Evolutionary conservation across 2,329 filamentous ascomycete genomes (phyloP), one percentile per base, ranked within the genome.

Genomic region (Xylaria sp.): DNA sequence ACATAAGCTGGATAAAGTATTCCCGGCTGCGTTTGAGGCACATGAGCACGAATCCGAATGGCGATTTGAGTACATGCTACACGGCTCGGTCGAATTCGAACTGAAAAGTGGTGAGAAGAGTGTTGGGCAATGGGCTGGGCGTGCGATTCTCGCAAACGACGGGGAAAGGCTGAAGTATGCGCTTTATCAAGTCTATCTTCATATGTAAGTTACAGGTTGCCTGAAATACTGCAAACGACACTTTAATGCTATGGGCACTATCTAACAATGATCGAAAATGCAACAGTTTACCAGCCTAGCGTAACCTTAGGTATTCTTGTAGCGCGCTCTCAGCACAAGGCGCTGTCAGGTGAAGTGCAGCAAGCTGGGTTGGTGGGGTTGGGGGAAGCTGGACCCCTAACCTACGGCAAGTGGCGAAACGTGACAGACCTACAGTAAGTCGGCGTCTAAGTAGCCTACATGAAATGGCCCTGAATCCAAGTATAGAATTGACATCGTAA

Each of bases 1-100:
- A 60, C 81, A 83, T 69, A 75, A 67, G 2, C 73, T 80, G 25
- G 67, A 67, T 29, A 79, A 79, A 67, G 77, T 80, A 7, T 82
- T 81, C 58, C 77, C 78, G 17, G 79, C 71, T 0, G 62, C 62
- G 3, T 80, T 80, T 57, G 65, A 41, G 6, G 17, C 5, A 17
- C 35, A 21, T 31, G 41, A 21, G 17, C 21, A 53, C 19, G 40
- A 54, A 8, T 54, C 58, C 54, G 40, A 54, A 38, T 6, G 55
- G 46, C 19, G 40, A 52, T 67, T 70, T 40, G 79, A 80, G 69
- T 73, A 74, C 38, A 76, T 74, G 73, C 52, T 76, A 3, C 64
- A 68, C 35, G 75, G 75, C 21, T 61, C 65, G 9, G 67, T 74
- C 4, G 63, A 68, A n/a, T 59, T 72, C 7, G 60, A 68, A 8